These are phyloP conservation scores for Microdochium bolleyi DNA, from an alignment of 2,329 filamentous ascomycete species.

Conservation along the genomic window DNA sequence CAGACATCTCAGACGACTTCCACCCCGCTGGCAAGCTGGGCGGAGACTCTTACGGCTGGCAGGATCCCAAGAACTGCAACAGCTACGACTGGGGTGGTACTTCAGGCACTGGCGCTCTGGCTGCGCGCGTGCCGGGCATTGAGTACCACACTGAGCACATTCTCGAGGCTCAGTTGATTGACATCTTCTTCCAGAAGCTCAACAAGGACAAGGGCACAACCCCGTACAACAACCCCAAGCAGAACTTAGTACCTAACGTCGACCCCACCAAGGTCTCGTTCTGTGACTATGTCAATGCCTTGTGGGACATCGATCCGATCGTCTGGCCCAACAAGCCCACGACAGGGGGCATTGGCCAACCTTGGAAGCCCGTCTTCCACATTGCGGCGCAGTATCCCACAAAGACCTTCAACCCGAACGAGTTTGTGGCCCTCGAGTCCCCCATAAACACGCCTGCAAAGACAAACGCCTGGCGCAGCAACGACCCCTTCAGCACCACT, in stretches of 20 bases:
- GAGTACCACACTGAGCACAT: constrained; percentile 9
- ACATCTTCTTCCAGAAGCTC: constrained; percentile 6
- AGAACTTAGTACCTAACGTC: no score
- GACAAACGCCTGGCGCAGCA: not conserved
- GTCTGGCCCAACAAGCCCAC: no score
- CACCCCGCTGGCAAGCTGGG: not conserved
- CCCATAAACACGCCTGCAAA: constrained; percentile 1
- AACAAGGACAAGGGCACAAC: no score
- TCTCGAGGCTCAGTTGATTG: constrained; percentile 9
- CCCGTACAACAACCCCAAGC: not conserved
- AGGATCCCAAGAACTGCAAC: constrained; percentile 2
- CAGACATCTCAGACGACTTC: no score
- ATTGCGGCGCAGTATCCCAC: constrained; percentile 1
- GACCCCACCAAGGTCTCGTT: no score
- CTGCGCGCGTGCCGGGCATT: constrained; percentile 1
- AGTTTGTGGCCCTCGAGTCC: constrained; percentile 1
- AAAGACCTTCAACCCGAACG: not conserved
- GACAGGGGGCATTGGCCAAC: no score
- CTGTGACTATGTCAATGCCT: not conserved
- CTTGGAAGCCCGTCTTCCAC: not conserved
- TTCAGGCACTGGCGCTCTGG: no score
- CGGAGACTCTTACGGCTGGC: constrained; percentile 4
- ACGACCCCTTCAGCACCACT: no score
- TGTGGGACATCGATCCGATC: no score
- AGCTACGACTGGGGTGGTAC: not conserved